Conservation (phyloP, 148 eudicot species). For the Nyssa sinensis region DNA sequence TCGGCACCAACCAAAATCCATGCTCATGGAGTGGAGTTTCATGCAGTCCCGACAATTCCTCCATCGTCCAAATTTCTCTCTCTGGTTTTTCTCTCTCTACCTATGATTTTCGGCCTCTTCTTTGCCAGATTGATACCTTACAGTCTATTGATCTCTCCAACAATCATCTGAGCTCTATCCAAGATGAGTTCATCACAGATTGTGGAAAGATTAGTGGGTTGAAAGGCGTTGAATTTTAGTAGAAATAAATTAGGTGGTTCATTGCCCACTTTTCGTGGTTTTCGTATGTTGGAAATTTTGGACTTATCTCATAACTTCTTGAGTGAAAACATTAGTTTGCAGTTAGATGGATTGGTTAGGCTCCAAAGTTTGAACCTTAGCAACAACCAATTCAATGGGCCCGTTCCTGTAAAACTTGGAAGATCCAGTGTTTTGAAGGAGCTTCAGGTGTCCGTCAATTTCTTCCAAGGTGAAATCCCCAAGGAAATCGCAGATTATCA, state of each 20-base stretch:
- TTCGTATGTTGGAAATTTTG: conserved; percentile 42
- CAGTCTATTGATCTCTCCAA: conserved; percentile 61
- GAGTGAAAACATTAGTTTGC: conserved; percentile 29
- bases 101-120: conserved; percentile 30
- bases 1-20: conserved; percentile 32
- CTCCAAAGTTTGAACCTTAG: conserved; percentile 58
- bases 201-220: conserved; percentile 55
- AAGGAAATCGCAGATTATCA: conserved; percentile 37
- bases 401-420: conserved; percentile 52
- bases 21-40: conserved; percentile 74
- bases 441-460: conserved; percentile 50
- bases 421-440: conserved; percentile 37
- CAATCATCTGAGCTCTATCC: conserved; percentile 49
- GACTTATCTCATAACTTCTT: conserved; percentile 55
- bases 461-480: conserved; percentile 40
- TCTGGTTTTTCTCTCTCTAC: conserved; percentile 33
- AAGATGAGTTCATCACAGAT: conserved; percentile 34
- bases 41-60: conserved; percentile 35
- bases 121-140: conserved; percentile 51
- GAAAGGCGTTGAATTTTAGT: conserved; percentile 61
- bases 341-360: conserved; percentile 42
- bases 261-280: conserved; percentile 54
- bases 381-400: conserved; percentile 46
- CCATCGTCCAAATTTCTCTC: conserved; percentile 38
- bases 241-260: conserved; percentile 37